Base-by-base conservation (phyloP, 2,329 filamentous ascomycete genomes). In the Sporothrix sp. region DNA sequence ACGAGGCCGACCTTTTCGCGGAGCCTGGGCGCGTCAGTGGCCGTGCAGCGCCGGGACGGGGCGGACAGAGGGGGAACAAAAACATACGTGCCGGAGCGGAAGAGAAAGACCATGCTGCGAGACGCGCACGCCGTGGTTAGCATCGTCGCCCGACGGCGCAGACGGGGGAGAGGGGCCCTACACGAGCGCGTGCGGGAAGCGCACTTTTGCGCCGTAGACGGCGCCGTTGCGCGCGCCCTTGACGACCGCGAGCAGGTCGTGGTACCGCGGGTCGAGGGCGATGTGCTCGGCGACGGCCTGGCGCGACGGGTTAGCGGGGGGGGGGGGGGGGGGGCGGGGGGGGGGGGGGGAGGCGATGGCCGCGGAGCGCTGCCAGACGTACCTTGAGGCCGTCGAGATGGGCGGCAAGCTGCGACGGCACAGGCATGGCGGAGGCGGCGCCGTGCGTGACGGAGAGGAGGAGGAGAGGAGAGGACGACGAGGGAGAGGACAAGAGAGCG, bases 181-280 rank as follows among this genome's bases (percentile, higher is more conserved):
- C 73, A 98, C 93, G 59, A 98, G 78, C 54, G 93, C 93, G 71
- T 98, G 93, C 57, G 93, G 93, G 71, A 98, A 97, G 57, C 93
- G 90, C 68, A 98, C 88, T 79, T 97, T 97, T 61, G 87, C 82
- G 54, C 93, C 93, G 70, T 98, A 98, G 56, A 98, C 88, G 58
- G 90, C 83, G 66, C 93, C 93, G 81, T 97, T 98, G 69, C 93
- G 88, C 58, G 93, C 85, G 61, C 82, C 88, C 77, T 98, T 98
- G 66, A 95, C 66, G 58, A 98, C 75, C 52, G 87, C 81, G 55
- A 98, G 79, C 51, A 89, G 66, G 61, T 93, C 87, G 61, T 93
- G 87, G 70, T 95, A 87, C 58, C 81, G 76, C 6, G 90, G 89
- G 65, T 97, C 82, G 55, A 93, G 78, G 58, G 90, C 74, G 51